Percentiles rank a stretch among this genome's conserved stretches.
phyloP scores from a whole-genome alignment of 169 alveolate genomes.

The Nephromyces sp. region DNA sequence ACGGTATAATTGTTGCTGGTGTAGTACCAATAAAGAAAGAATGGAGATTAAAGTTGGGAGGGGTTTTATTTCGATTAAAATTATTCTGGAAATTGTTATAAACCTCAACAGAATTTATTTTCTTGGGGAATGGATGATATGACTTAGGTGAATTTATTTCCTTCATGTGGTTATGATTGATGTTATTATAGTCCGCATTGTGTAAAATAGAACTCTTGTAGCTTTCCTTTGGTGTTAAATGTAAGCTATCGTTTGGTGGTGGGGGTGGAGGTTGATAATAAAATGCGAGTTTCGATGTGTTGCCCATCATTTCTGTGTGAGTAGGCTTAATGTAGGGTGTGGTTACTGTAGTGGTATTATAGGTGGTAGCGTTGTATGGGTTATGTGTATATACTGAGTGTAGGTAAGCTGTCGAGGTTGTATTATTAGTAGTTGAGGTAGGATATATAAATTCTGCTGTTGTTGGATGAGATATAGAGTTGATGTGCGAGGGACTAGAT shows the following conservation, averaged over 20 bases:
- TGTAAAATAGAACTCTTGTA: too few species aligned
- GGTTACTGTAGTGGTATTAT: too few species aligned
- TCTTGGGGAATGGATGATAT: background rate
- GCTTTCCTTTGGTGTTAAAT: too few species aligned
- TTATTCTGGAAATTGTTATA: background rate
- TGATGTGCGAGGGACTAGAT: background rate
- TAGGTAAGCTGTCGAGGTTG: background rate
- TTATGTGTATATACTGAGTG: background rate
- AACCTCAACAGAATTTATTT: background rate
- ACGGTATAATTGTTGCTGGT: background rate
- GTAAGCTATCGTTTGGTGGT: too few species aligned
- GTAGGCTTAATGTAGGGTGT: too few species aligned
- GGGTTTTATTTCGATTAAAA: background rate
- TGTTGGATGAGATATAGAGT: background rate
- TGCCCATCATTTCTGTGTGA: background rate
- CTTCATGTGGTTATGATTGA: too few species aligned
- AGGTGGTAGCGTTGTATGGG: too few species aligned
- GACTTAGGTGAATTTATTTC: background rate
- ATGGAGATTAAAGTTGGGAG: background rate
- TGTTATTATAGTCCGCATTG: too few species aligned
- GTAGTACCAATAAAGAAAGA: background rate
- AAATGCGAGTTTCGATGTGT: too few species aligned
- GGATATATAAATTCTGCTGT: background rate
- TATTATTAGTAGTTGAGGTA: background rate
- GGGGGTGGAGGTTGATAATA: too few species aligned